Percentiles rank a stretch among this genome's conserved stretches.
Evolutionary conservation across 768 basidiomycete species (phyloP).

Genomic region (Boletus coccyginus): DNA sequence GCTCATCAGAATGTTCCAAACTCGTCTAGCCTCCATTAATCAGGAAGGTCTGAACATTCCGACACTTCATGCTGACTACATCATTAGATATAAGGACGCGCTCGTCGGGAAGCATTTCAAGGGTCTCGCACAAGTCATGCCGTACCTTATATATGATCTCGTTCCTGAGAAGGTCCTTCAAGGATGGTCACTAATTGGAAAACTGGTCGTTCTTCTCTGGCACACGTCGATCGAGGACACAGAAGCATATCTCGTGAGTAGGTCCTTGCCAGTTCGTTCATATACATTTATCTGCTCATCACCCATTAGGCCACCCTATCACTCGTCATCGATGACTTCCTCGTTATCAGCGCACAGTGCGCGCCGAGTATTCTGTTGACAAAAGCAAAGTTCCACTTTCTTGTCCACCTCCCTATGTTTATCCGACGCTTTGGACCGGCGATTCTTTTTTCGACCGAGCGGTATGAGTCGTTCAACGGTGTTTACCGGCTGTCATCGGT

Average conservation of each 20-base stretch:
- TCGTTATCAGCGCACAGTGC: neutral
- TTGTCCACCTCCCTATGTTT: constrained; percentile 25
- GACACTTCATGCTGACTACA: constrained; percentile 29
- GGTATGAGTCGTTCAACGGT: constrained; percentile 21
- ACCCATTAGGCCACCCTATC: neutral
- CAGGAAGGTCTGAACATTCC: constrained; percentile 26
- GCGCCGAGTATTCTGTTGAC: neutral
- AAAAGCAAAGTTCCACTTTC: constrained; percentile 18
- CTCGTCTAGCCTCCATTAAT: constrained; percentile 22
- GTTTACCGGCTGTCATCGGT: neutral
- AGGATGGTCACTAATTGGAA: constrained; percentile 33
- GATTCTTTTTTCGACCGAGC: constrained; percentile 26
- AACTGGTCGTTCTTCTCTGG: constrained; percentile 41
- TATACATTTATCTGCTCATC: neutral
- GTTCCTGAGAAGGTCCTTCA: constrained; percentile 19
- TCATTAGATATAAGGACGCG: constrained; percentile 27
- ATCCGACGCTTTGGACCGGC: constrained; percentile 30
- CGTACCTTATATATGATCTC: constrained; percentile 32
- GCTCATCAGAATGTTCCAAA: constrained; percentile 18
- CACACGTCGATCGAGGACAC: constrained; percentile 37
- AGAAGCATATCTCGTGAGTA: constrained; percentile 32
- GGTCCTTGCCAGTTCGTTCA: neutral
- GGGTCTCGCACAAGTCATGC: constrained; percentile 30
- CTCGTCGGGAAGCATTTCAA: constrained; percentile 36
- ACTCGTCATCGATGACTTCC: neutral